Evolutionary conservation across 805 yeast species (phyloP).

Genomic region (Cyberlindnera samutprakarnensis): DNA sequence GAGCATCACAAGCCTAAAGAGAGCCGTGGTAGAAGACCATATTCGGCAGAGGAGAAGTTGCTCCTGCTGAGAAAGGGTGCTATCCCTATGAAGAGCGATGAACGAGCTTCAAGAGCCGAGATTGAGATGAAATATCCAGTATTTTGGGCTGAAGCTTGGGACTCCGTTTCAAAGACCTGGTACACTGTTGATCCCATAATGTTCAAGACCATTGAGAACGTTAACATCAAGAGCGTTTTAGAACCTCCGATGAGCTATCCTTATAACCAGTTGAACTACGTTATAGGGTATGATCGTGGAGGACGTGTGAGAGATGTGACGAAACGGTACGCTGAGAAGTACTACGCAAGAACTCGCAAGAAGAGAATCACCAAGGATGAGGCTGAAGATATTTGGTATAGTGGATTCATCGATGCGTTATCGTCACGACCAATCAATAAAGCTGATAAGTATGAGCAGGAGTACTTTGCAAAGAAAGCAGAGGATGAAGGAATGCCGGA

Average conservation of each 20-base stretch:
- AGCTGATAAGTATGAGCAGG: slow-evolving; percentile 41
- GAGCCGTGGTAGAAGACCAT: neutral
- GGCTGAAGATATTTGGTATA: slow-evolving; percentile 53
- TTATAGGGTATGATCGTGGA: slow-evolving; percentile 61
- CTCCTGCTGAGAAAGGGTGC: slow-evolving; percentile 17
- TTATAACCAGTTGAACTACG: slow-evolving; percentile 61
- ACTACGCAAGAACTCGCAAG: slow-evolving; percentile 67
- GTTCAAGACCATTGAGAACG: slow-evolving; percentile 52
- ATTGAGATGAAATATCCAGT: slow-evolving; percentile 47
- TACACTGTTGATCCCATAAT: slow-evolving; percentile 80
- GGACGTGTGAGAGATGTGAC: slow-evolving; percentile 78
- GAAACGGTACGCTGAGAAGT: slow-evolving; percentile 64
- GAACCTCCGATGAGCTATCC: slow-evolving; percentile 66
- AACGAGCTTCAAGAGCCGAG: slow-evolving; percentile 14
- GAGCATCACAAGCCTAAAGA: neutral
- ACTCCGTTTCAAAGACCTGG: slow-evolving; percentile 63
- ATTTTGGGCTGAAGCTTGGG: slow-evolving; percentile 95
- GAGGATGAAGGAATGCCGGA: slow-evolving; percentile 83
- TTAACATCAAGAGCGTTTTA: slow-evolving; percentile 45
- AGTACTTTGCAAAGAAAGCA: slow-evolving; percentile 55
- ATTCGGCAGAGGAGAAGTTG: slow-evolving; percentile 11
- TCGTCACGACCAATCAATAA: slow-evolving; percentile 12
- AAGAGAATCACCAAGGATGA: slow-evolving; percentile 58
- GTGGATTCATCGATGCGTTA: slow-evolving; percentile 27
- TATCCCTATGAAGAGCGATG: neutral